Evolutionary conservation across 345 rosid species (phyloP), one percentile per base, ranked within the genome.

Genomic region (Dipteronia sinensis): DNA sequence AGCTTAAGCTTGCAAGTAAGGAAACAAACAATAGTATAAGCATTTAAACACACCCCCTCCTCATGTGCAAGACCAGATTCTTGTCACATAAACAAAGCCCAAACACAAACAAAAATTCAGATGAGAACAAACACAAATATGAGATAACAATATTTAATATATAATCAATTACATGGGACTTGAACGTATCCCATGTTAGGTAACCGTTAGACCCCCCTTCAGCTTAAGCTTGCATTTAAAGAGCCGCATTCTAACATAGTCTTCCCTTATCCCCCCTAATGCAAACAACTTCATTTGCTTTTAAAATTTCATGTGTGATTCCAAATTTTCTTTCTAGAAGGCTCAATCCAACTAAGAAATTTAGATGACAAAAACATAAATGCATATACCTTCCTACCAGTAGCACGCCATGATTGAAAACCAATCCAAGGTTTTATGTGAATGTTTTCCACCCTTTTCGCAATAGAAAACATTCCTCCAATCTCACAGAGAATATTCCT

Each of bases 391-490:
- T 94, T 91, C 85, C 95, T 89, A 88, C 97, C 98, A 77, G 95
- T 86, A 82, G 98, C 92, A 79, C 84, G 97, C 99, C 99, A 94
- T 79, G 99, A 96, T 78, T 96, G 99, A 84, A 96, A 96, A 68
- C 99, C 99, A 81, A 97, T 97, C 99, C 99, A 97, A 74, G 99
- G 99, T 85, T 98, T 91, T 80, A 73, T 86, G 85, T 97, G 99
- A 85, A 94, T 86, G 83, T 86, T 86, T 83, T 97, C 99, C 77
- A 97, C 94, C 90, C 76, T 89, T 71, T 89, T 89, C 77, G 99
- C 99, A 72, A 97, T 84, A 42, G 98, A 85, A 84, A 97, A 90
- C 98, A 97, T 90, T 84, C 99, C 99, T 79, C 99, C 99, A 71
- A 90, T 82, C 84, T 97, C 99, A 79, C 99, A 94, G 22, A 94